These are phyloP conservation scores for Agrocybe pediades DNA, from an alignment of 768 basidiomycete genomes.

Conservation along the genomic window DNA sequence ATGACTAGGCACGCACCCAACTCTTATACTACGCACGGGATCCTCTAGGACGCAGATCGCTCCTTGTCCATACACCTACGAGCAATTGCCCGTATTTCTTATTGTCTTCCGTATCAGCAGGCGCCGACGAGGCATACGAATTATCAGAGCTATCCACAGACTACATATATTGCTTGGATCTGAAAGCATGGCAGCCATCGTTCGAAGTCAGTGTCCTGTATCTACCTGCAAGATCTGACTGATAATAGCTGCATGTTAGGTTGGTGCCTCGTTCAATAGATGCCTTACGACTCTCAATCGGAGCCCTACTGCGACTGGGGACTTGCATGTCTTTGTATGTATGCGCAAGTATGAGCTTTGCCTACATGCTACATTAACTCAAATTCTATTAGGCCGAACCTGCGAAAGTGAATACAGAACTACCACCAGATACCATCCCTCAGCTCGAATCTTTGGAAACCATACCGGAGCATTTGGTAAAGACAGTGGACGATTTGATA, in stretches of 20 bases:
- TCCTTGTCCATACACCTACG: conserved; percentile 69
- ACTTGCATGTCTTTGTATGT: conserved; percentile 32
- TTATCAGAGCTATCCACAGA: conserved; percentile 68
- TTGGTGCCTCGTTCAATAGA: neutral
- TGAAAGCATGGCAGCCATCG: conserved; percentile 22
- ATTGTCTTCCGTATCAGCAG: conserved; percentile 67
- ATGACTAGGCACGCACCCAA: conserved; percentile 38
- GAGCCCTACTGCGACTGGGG: neutral
- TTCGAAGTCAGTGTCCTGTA: conserved; percentile 3
- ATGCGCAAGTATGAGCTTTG: neutral
- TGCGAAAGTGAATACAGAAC: conserved; percentile 42
- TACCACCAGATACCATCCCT: conserved; percentile 48
- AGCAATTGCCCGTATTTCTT: conserved; percentile 51
- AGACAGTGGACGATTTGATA: conserved; percentile 53
- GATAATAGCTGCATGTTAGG: neutral
- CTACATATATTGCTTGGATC: conserved; percentile 55
- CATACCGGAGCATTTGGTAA: conserved; percentile 44
- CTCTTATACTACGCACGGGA: conserved; percentile 77
- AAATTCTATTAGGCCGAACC: conserved; percentile 40
- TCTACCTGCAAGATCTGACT: too few relatives aligned
- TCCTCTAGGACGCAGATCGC: conserved; percentile 84
- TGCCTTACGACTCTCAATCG: conserved; percentile 3
- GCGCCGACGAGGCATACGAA: conserved; percentile 41
- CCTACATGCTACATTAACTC: neutral
- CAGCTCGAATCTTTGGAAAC: conserved; percentile 34